Base-by-base conservation (phyloP, 148 eudicot genomes). In the Nepenthes mirabilis region DNA sequence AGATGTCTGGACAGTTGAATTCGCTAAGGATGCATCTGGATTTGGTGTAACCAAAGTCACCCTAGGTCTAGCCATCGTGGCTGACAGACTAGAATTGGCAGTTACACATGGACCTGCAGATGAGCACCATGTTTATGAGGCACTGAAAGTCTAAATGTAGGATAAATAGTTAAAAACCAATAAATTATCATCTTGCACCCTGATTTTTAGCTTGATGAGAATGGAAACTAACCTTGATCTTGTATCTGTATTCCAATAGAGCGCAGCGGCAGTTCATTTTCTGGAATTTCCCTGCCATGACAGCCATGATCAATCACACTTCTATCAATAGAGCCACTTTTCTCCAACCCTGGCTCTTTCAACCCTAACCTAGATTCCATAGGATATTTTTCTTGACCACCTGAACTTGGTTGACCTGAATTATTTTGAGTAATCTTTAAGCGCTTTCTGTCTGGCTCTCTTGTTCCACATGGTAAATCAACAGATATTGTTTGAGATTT, bases 391-490 rank as follows among this genome's bases (percentile, higher is more conserved):
- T 66, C 67, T 40, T 70, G 67, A 36, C 14, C 36, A 48, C 54
- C 69, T 58, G 70, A 57, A 65, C 14, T 64, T 48, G 11, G 35
- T 47, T 34, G 63, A 51, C 33, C 65, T 52, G 55, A 47, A 62
- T 58, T 64, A 58, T 65, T 61, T 64, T 63, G 59, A 60, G 47
- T 40, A 43, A 64, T 60, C 65, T 72, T 85, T 51, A 67, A 49
- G 35, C 83, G 85, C 71, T 85, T 85, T 47, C 50, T 68, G 36
- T 71, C 75, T 32, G 81, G 73, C 61, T 85, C 82, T 53, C 65
- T 56, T 13, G 37, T 14, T 57, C 71, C 81, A 68, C 55, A 60
- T 58, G 49, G 71, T 47, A 58, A 55, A 64, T 74, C 73, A 50
- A 50, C 59, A 62, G 74, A 68, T 51, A 66, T 37, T 34, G 52